Percentiles rank a stretch among this genome's conserved stretches.
Conservation (phyloP, 352 stramenopile species). For the Pythium rishiriense region DNA sequence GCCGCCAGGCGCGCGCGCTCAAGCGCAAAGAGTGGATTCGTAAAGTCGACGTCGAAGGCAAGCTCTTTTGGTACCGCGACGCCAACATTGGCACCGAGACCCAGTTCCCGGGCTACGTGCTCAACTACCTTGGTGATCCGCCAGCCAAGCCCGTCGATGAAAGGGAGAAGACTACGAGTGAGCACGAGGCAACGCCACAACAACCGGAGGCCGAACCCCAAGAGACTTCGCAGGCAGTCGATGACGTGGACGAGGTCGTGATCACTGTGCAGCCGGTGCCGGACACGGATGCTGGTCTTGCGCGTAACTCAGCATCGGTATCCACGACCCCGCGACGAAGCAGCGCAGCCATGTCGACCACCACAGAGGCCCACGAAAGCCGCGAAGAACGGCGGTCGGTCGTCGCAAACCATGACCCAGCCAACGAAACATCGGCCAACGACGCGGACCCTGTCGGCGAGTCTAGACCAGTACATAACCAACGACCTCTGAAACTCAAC, state of each 20-base stretch:
- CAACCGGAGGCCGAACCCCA: slow-evolving; percentile 8
- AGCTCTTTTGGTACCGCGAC: slow-evolving; percentile 27
- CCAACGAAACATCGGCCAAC: neutral
- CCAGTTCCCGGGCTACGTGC: slow-evolving; percentile 14
- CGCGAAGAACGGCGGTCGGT: neutral
- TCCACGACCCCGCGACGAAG: neutral
- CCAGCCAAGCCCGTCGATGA: neutral
- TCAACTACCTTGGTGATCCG: slow-evolving; percentile 11
- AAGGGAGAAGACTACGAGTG: neutral
- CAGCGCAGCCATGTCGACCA: neutral
- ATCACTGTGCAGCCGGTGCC: neutral
- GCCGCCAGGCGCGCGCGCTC: slow-evolving; percentile 18
- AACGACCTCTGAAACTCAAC: neutral
- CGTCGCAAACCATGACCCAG: neutral
- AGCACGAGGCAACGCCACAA: neutral
- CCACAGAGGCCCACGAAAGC: neutral
- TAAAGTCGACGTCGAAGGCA: slow-evolving; percentile 28
- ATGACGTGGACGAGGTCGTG: neutral
- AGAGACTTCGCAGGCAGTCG: neutral
- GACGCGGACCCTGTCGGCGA: neutral
- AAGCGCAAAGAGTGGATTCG: slow-evolving; percentile 32
- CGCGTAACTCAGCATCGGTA: neutral
- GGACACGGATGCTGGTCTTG: neutral
- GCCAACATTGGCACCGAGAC: slow-evolving; percentile 4
- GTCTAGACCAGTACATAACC: neutral